phyloP scores from a whole-genome alignment of 495 filamentous ascomycete species.

The Neurospora sublineolata region DNA sequence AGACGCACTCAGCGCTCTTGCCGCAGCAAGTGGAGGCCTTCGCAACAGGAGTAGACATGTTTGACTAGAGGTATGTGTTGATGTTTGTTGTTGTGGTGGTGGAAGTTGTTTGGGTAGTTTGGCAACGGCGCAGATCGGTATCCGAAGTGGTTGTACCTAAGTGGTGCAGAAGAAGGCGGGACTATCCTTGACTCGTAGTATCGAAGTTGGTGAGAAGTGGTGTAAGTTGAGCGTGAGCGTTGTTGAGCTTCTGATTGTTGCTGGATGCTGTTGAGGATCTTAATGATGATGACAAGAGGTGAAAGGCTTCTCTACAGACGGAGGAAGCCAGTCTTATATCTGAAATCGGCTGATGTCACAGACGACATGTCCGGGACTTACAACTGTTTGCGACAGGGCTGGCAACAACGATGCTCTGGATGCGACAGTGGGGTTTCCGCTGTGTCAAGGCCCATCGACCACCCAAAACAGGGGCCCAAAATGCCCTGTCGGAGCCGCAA shows the following conservation, averaged over 20 bases:
- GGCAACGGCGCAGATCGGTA: neutral
- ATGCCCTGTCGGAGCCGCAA: neutral
- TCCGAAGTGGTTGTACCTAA: neutral
- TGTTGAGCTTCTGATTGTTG: neutral
- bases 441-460: neutral
- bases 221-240: neutral
- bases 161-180: neutral
- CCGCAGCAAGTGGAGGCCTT: slow-evolving; percentile 39
- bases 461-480: neutral
- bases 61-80: neutral
- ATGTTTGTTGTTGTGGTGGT: neutral
- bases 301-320: neutral
- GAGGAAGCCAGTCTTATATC: neutral
- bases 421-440: neutral
- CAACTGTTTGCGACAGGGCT: neutral
- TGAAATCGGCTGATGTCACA: neutral
- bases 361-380: neutral
- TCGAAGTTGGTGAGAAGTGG: neutral
- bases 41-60: slow-evolving; percentile 13
- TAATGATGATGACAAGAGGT: neutral
- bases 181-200: neutral
- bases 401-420: neutral
- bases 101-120: neutral
- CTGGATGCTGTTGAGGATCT: neutral
- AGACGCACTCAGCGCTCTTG: slow-evolving; percentile 39